These are phyloP conservation scores for Clonostachys rhizophaga DNA, from an alignment of 2,329 filamentous ascomycete genomes.

Conservation along the genomic window DNA sequence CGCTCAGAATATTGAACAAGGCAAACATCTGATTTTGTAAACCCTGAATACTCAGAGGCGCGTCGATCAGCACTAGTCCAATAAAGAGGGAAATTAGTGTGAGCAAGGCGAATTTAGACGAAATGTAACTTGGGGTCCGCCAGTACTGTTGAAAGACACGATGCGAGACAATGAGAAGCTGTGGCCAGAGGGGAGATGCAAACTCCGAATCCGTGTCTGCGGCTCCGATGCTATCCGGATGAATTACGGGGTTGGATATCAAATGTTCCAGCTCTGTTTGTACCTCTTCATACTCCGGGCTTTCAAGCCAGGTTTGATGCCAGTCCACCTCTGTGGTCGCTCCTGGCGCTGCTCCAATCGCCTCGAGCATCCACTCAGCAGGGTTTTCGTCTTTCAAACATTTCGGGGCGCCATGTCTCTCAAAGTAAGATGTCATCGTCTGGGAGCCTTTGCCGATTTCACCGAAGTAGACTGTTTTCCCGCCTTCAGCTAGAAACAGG, in stretches of 20 bases:
- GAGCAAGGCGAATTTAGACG: constrained; percentile 37
- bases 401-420: constrained; percentile 54
- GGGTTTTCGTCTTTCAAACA: constrained; percentile 53
- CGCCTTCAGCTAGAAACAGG: constrained; percentile 43
- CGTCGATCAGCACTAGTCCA: constrained; percentile 63
- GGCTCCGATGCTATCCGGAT: constrained; percentile 41
- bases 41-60: constrained; percentile 55
- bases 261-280: constrained; percentile 41
- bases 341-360: constrained; percentile 27
- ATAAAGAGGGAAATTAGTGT: constrained; percentile 48
- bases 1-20: constrained; percentile 66
- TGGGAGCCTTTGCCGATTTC: constrained; percentile 40
- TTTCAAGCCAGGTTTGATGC: constrained; percentile 48
- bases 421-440: constrained; percentile 43
- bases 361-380: constrained; percentile 43
- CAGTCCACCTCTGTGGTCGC: constrained; percentile 64
- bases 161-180: constrained; percentile 26
- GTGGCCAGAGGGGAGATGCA: constrained; percentile 10
- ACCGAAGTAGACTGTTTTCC: constrained; percentile 46
- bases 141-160: constrained; percentile 25
- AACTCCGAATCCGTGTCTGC: constrained; percentile 39
- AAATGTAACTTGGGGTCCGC: constrained; percentile 54
- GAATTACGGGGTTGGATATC: not conserved
- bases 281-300: constrained; percentile 25
- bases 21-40: constrained; percentile 69